A percentile compares a stretch with the other conserved stretches of the same genome.
Evolutionary conservation across 1,284 basidiomycete genomes (phyloP).

Genomic region (Cutaneotrichosporon sp.): DNA sequence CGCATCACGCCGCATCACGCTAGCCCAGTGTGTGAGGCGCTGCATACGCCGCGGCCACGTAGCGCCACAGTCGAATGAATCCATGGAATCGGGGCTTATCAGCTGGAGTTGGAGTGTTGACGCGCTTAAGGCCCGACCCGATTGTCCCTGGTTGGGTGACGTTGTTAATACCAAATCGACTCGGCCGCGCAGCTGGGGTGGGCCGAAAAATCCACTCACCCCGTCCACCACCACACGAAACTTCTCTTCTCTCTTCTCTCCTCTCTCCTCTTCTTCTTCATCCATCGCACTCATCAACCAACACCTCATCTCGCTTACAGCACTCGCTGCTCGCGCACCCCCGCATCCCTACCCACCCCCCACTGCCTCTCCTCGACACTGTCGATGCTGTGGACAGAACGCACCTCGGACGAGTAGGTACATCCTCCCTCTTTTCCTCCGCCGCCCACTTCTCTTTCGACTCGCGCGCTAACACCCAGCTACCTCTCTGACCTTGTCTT

Average conservation of each 20-base stretch:
- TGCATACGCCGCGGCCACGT: too few relatives aligned
- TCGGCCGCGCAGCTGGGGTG: too few relatives aligned
- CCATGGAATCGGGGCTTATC: too few relatives aligned
- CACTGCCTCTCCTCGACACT: conserved; percentile 5
- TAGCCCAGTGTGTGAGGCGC: too few relatives aligned
- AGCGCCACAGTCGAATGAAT: too few relatives aligned
- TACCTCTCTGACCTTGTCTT: conserved; percentile 54
- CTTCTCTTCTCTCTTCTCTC: neutral
- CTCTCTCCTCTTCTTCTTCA: neutral
- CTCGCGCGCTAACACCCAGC: conserved; percentile 32
- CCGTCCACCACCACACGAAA: too few relatives aligned
- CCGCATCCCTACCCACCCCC: neutral
- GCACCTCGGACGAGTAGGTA: conserved; percentile 55
- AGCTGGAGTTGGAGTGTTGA: neutral
- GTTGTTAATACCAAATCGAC: too few relatives aligned
- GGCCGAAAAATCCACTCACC: too few relatives aligned
- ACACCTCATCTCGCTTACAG: neutral
- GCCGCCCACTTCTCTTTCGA: neutral
- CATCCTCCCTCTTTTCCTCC: neutral
- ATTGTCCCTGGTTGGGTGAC: neutral
- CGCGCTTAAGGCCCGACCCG: neutral
- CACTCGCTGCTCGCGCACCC: neutral
- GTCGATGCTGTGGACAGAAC: conserved; percentile 52
- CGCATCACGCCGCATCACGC: too few relatives aligned
- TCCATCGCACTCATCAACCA: neutral